phyloP scores from a whole-genome alignment of 129 eudicot genomes.

The Deinandra increscens region DNA sequence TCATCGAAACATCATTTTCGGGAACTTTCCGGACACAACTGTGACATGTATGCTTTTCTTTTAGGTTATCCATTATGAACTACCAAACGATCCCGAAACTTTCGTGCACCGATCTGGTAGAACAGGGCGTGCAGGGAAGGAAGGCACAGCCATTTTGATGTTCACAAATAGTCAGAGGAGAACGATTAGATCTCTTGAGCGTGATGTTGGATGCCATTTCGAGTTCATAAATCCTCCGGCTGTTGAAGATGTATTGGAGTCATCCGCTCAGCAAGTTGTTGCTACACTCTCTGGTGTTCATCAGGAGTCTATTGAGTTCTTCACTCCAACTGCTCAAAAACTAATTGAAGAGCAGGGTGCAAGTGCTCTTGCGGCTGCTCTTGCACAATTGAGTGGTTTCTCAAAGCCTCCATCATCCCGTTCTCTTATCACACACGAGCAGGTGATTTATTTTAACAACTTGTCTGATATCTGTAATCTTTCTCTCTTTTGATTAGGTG shows the following conservation, averaged over 20 bases:
- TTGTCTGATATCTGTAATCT: slow-evolving; percentile 7
- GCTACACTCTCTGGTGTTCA: slow-evolving; percentile 90
- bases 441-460: slow-evolving; percentile 45
- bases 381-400: slow-evolving; percentile 93
- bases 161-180: slow-evolving; percentile 78
- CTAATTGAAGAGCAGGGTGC: slow-evolving; percentile 76
- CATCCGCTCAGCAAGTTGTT: slow-evolving; percentile 91
- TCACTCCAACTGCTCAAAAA: slow-evolving; percentile 87
- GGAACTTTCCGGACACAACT: not conserved
- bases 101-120: slow-evolving; percentile 98
- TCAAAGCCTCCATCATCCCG: slow-evolving; percentile 89
- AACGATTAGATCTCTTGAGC: slow-evolving; percentile 72
- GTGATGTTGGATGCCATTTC: slow-evolving; percentile 87
- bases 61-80: slow-evolving; percentile 87
- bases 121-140: slow-evolving; percentile 97
- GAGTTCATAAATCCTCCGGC: slow-evolving; percentile 73
- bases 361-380: slow-evolving; percentile 91
- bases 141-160: slow-evolving; percentile 84
- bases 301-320: slow-evolving; percentile 71
- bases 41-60: not conserved
- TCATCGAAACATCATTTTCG: not conserved
- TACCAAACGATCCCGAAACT: slow-evolving; percentile 93
- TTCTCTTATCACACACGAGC: slow-evolving; percentile 87
- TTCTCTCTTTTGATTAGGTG: not conserved
- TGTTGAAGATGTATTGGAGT: slow-evolving; percentile 74